phyloP scores from a whole-genome alignment of 2,329 filamentous ascomycete species.

The Apiospora sp. region DNA sequence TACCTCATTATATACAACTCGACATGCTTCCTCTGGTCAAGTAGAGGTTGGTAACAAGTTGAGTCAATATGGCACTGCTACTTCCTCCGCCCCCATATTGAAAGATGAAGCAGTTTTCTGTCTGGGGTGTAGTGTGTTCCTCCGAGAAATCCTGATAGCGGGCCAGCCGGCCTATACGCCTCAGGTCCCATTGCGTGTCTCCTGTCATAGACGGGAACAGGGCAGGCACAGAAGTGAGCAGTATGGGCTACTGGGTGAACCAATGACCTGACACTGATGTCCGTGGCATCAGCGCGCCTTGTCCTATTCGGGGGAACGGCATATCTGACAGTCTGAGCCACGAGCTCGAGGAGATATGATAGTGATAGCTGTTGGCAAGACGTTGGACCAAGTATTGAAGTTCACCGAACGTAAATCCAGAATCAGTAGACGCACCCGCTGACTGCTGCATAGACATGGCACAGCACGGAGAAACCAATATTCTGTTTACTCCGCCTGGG shows the following conservation, averaged over 20 bases:
- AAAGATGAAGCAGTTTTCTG: conserved; percentile 13
- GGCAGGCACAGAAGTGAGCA: background rate
- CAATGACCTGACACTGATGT: background rate
- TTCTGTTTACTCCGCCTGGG: background rate
- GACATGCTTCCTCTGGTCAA: background rate
- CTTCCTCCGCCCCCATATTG: conserved; percentile 4
- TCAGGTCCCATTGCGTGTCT: background rate
- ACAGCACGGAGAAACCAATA: background rate
- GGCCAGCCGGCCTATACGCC: background rate
- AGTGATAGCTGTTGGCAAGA: background rate
- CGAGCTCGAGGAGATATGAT: background rate
- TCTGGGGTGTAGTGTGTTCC: background rate
- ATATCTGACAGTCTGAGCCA: background rate
- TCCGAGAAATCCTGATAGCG: conserved; percentile 4
- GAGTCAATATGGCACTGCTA: conserved; percentile 1
- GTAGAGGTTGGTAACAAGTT: background rate
- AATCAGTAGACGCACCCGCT: background rate
- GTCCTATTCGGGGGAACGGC: background rate
- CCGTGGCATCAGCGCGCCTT: background rate
- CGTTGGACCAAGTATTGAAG: background rate
- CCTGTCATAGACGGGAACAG: background rate
- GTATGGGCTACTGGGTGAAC: background rate
- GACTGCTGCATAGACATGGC: background rate
- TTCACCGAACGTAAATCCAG: background rate
- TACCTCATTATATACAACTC: background rate